Evolutionary conservation across 2,329 filamentous ascomycete genomes (phyloP).

Genomic region (Microcyclospora pomicola): DNA sequence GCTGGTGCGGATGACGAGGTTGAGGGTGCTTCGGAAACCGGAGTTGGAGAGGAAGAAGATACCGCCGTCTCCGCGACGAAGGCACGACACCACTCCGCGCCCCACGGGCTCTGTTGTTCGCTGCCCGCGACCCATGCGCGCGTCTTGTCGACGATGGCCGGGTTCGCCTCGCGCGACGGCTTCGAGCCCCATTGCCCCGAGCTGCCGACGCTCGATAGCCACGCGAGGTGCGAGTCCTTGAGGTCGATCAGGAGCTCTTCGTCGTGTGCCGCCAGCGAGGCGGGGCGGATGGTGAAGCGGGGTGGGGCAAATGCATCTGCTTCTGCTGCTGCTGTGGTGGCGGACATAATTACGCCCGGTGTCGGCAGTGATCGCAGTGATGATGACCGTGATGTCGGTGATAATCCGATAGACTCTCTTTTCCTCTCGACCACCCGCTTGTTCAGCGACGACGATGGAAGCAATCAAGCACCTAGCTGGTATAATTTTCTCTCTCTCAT

Average conservation of each 20-base stretch:
- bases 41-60: background rate
- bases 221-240: slow-evolving; percentile 8
- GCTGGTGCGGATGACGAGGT: background rate
- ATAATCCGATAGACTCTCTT: too few relatives aligned
- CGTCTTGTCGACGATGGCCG: slow-evolving; percentile 2
- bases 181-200: slow-evolving; percentile 9
- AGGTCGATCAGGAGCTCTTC: slow-evolving; percentile 8
- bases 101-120: slow-evolving; percentile 3
- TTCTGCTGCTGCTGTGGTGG: too few relatives aligned
- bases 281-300: slow-evolving; percentile 7
- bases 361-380: too few relatives aligned
- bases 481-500: too few relatives aligned
- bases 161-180: slow-evolving; percentile 1
- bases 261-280: slow-evolving; percentile 3
- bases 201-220: slow-evolving; percentile 7
- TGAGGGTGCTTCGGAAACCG: too few relatives aligned
- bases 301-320: too few relatives aligned
- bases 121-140: slow-evolving; percentile 3
- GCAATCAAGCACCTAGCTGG: too few relatives aligned
- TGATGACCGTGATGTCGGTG: too few relatives aligned
- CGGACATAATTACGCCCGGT: too few relatives aligned
- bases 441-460: too few relatives aligned
- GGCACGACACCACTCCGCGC: slow-evolving; percentile 5
- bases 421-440: too few relatives aligned
- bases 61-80: slow-evolving; percentile 5